Base-by-base conservation (phyloP, 2,329 filamentous ascomycete species). In the Alternaria incomplexa region DNA sequence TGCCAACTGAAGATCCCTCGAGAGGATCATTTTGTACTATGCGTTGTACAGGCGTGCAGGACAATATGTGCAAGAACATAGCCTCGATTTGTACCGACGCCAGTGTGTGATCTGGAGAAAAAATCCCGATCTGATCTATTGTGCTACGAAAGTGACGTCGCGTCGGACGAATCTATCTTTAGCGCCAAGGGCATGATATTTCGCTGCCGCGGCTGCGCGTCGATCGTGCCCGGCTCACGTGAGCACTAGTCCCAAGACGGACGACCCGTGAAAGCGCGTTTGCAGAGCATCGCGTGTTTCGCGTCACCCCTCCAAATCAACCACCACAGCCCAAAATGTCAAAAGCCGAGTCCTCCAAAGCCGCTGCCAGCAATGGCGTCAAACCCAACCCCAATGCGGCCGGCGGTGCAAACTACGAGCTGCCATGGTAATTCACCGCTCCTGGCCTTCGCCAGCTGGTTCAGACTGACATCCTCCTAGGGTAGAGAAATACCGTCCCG, bases 401-500 rank as follows among this genome's bases (percentile, higher is more conserved):
- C 5, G 75, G 81, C 4, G 73, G 77, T 40, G 75, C 81, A n/a
- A 83, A 81, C 69, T 94, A 93, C 72, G 92, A 96, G 80, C 84
- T 96, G 60, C 92, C 92, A 82, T 96, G 92, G 91, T 93, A 83
- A 62, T 60, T 40, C 25, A 48, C 25, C 40, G 79, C 44, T 17
- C 54, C 12, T 36, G 12, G 23, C 26, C 25, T 52, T 23, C 22
- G 11, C 47, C 50, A 52, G 36, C 50, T n/a, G 40, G 25, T 36
- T 23, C n/a, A 11, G 10, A 45, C 72, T 73, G 25, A 75, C 67
- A 17, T 17, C 9, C 11, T 20, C 51, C 12, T 55, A 97, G 95
- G 96, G 96, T 99, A 64, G 96, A 99, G 82, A 99, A 99, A 81
- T 99, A 98, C 83, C 88, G 96, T 43, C 96, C 96, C 1, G 87